Conservation (phyloP, 495 filamentous ascomycete genomes). For the Hypoxylon intermedium region DNA sequence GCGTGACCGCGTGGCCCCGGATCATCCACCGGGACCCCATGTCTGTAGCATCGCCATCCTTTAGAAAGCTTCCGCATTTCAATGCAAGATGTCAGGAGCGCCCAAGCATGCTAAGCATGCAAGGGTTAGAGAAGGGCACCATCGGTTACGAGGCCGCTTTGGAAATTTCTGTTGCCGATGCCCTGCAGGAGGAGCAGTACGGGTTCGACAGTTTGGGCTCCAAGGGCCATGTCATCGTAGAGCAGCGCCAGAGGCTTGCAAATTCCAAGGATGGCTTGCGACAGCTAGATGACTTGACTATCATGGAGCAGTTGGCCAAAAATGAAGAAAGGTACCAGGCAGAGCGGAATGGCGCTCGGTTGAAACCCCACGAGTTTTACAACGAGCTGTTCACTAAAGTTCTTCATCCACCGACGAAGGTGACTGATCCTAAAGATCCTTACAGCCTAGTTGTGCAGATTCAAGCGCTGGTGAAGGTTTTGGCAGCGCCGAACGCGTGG, state of each 20-base stretch:
- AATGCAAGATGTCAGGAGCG: constrained; percentile 64
- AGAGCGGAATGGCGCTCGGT: constrained; percentile 43
- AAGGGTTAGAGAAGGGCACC: constrained; percentile 74
- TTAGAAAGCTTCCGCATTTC: constrained; percentile 61
- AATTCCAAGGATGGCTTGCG: constrained; percentile 57
- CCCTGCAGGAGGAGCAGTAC: constrained; percentile 60
- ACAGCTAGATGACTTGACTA: constrained; percentile 57
- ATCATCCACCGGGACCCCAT: constrained; percentile 53
- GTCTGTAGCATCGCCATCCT: constrained; percentile 43
- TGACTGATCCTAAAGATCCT: constrained; percentile 63
- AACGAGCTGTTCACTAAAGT: constrained; percentile 66
- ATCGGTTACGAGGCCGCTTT: constrained; percentile 77
- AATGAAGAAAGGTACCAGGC: constrained; percentile 55
- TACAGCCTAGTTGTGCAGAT: constrained; percentile 67
- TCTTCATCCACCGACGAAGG: constrained; percentile 63
- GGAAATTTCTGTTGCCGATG: constrained; percentile 71
- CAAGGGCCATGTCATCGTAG: constrained; percentile 50
- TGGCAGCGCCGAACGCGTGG: constrained; percentile 68
- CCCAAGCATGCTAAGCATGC: constrained; percentile 78
- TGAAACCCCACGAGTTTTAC: constrained; percentile 59
- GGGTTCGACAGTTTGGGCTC: constrained; percentile 55
- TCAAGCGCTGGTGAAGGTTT: constrained; percentile 60
- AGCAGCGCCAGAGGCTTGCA: constrained; percentile 58
- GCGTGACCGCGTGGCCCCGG: constrained; percentile 59
- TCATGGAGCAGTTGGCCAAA: constrained; percentile 60